Evolutionary conservation across 1,284 basidiomycete genomes (phyloP).

Genomic region (Puccinia triticina): DNA sequence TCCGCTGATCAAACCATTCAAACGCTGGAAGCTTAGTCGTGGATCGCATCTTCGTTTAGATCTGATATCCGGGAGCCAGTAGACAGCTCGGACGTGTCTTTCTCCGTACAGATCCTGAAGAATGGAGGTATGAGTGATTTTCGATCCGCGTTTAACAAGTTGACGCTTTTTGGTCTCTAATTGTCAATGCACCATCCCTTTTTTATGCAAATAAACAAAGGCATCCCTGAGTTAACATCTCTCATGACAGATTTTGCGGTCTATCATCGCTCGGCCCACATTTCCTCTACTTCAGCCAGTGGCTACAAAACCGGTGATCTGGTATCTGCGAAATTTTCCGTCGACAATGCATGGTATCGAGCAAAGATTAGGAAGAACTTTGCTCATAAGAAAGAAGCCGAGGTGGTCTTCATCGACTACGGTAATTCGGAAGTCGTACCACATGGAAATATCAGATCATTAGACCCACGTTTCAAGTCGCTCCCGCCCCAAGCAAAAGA

Average conservation of each 20-base stretch:
- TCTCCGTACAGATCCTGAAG: constrained; percentile 89
- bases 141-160: constrained; percentile 1
- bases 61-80: constrained; percentile 75
- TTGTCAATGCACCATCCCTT: constrained; percentile 63
- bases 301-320: constrained; percentile 76
- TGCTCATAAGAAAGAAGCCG: constrained; percentile 80
- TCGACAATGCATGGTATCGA: constrained; percentile 88
- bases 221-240: constrained; percentile 71
- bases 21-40: constrained; percentile 56
- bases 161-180: constrained; percentile 64
- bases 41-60: constrained; percentile 71
- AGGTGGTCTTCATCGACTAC: constrained; percentile 64
- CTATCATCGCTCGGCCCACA: constrained; percentile 72
- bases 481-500: constrained; percentile 70
- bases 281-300: constrained; percentile 69
- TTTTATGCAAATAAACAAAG: neutral
- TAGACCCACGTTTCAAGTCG: constrained; percentile 81
- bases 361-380: constrained; percentile 75
- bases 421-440: constrained; percentile 58
- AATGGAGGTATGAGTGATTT: constrained; percentile 70
- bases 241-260: constrained; percentile 90
- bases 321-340: constrained; percentile 80
- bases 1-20: neutral
- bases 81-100: constrained; percentile 72
- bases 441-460: constrained; percentile 67